These are phyloP conservation scores for Lyophyllum decastes DNA, from an alignment of 768 basidiomycete species.

Conservation along the genomic window DNA sequence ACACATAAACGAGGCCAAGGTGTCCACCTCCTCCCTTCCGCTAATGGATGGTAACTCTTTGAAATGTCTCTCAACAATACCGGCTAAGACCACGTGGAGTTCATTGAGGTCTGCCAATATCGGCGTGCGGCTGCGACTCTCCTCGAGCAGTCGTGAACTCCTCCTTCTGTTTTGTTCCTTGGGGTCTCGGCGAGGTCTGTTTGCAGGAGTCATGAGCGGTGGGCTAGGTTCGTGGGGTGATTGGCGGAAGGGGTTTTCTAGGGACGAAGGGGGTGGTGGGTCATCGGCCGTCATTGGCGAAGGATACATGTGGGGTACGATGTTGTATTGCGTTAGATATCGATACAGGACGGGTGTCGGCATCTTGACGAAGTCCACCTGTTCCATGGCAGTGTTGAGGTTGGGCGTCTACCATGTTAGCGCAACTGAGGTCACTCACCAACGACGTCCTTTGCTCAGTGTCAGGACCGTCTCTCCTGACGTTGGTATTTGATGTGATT, in stretches of 20 bases:
- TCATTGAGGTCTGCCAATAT: constrained; percentile 72
- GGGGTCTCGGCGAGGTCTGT: constrained; percentile 70
- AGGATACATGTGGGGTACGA: constrained; percentile 70
- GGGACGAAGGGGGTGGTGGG: constrained; percentile 67
- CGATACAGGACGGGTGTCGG: constrained; percentile 65
- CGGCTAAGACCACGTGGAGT: constrained; percentile 65
- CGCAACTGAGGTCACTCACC: constrained; percentile 32
- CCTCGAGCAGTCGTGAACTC: constrained; percentile 73
- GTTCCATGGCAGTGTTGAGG: constrained; percentile 6
- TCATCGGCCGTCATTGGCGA: constrained; percentile 66
- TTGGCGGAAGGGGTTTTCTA: constrained; percentile 51
- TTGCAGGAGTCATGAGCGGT: constrained; percentile 57
- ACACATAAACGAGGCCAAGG: constrained; percentile 80
- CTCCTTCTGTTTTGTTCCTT: constrained; percentile 62
- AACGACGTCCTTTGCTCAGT: constrained; percentile 42
- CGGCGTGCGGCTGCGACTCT: constrained; percentile 52
- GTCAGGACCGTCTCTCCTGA: constrained; percentile 36
- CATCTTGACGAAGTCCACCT: constrained; percentile 80
- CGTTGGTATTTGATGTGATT: constrained; percentile 22
- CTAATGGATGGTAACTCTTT: constrained; percentile 50
- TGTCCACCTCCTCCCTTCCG: constrained; percentile 75
- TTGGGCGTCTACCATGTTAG: neutral
- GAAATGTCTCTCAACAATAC: constrained; percentile 75
- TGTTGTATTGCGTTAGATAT: constrained; percentile 73
- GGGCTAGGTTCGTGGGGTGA: constrained; percentile 56